Evolutionary conservation across 257 asterid species (phyloP).

Genomic region (Penstemon eatonii): DNA sequence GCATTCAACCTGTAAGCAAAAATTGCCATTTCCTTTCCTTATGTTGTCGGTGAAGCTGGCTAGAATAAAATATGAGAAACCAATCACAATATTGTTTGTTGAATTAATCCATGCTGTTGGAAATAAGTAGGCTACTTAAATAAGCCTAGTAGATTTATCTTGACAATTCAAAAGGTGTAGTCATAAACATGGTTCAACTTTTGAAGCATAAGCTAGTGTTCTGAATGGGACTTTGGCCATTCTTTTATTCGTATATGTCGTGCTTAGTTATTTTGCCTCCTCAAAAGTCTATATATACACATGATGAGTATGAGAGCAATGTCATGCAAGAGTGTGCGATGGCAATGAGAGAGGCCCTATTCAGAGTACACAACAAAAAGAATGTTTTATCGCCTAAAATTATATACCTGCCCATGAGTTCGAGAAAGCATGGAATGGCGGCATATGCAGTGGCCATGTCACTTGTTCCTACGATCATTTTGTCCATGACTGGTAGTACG

Average conservation of each 20-base stretch:
- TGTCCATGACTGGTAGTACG: conserved; percentile 47
- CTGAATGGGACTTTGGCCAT: background rate
- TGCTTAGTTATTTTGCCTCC: background rate
- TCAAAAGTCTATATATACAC: background rate
- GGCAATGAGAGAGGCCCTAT: background rate
- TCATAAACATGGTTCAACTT: background rate
- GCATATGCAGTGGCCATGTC: conserved; percentile 47
- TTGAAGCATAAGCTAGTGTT: background rate
- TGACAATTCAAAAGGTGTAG: no score
- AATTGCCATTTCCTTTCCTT: conserved; percentile 68
- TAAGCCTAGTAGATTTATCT: background rate
- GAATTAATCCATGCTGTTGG: background rate
- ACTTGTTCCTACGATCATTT: conserved; percentile 41
- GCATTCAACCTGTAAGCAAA: conserved; percentile 50
- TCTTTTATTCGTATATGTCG: no score
- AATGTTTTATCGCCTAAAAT: background rate
- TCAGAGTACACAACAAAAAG: background rate
- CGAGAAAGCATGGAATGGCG: conserved; percentile 53
- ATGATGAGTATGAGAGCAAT: background rate
- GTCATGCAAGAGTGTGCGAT: background rate
- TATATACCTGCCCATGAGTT: conserved; percentile 59
- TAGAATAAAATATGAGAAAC: conserved; percentile 25
- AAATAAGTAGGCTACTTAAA: background rate
- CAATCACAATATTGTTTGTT: conserved; percentile 1
- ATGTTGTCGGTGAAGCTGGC: conserved; percentile 66